A percentile compares a stretch with the other conserved stretches of the same genome.
Conservation (phyloP, 495 filamentous ascomycete genomes). For the Podospora bellae-mahoneyi region DNA sequence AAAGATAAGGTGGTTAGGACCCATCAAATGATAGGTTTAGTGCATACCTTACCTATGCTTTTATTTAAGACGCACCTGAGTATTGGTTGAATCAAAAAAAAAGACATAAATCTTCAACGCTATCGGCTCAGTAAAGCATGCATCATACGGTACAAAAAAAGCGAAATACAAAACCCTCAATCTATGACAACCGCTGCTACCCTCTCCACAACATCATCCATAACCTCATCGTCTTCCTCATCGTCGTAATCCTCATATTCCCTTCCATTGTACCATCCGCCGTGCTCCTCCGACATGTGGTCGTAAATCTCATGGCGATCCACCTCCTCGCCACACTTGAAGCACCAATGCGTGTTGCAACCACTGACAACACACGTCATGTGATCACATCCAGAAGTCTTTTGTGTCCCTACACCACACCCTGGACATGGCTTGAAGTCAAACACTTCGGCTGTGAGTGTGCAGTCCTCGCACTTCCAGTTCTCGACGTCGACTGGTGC, state of each 20-base stretch:
- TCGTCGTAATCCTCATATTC: not conserved
- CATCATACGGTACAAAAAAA: not conserved
- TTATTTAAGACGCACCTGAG: no score
- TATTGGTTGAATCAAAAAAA: no score
- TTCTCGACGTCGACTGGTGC: slow-evolving; percentile 9
- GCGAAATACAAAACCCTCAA: not conserved
- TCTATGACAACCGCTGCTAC: not conserved
- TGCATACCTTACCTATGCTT: no score
- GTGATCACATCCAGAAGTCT: slow-evolving; percentile 19
- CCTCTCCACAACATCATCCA: not conserved
- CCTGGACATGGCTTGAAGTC: slow-evolving; percentile 19
- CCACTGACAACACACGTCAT: slow-evolving; percentile 8
- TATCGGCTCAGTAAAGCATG: no score
- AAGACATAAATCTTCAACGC: no score
- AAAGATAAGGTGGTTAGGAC: no score
- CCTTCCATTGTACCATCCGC: slow-evolving; percentile 10
- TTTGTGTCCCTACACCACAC: slow-evolving; percentile 19
- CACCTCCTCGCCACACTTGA: slow-evolving; percentile 11
- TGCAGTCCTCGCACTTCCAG: slow-evolving; percentile 21
- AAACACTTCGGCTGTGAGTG: not conserved
- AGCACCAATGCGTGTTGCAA: slow-evolving; percentile 22
- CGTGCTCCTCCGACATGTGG: slow-evolving; percentile 18
- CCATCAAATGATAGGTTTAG: no score
- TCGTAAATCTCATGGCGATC: slow-evolving; percentile 10
- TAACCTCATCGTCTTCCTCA: slow-evolving; percentile 1